A percentile compares a stretch with the other conserved stretches of the same genome.
Conservation (phyloP, 768 basidiomycete genomes). For the Podaxis sp. region DNA sequence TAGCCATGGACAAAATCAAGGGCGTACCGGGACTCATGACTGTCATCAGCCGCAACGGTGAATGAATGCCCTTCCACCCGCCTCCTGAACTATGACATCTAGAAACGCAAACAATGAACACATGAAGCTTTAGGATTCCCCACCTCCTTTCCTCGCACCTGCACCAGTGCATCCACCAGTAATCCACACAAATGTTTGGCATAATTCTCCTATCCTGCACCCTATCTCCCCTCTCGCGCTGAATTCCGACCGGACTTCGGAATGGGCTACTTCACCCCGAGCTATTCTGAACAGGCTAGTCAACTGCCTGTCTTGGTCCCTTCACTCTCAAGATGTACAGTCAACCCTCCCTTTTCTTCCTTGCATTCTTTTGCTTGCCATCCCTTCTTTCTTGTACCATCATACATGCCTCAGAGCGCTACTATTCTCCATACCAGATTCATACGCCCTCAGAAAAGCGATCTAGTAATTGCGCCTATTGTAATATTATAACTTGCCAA, state of each 20-base stretch:
- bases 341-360: neutral
- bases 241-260: neutral
- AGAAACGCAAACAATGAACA: slow-evolving; percentile 2
- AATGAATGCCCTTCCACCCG: slow-evolving; percentile 14
- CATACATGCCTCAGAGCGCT: neutral
- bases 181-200: neutral
- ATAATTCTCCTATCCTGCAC: neutral
- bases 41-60: slow-evolving; percentile 46
- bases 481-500: neutral
- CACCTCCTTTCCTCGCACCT: neutral
- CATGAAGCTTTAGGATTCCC: neutral
- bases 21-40: slow-evolving; percentile 78
- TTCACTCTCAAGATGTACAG: neutral
- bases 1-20: slow-evolving; percentile 58
- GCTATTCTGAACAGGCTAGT: neutral
- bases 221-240: neutral
- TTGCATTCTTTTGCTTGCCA: neutral
- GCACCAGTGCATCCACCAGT: neutral
- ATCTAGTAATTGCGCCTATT: neutral
- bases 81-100: slow-evolving; percentile 1
- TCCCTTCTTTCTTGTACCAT: neutral
- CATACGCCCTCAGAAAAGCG: neutral
- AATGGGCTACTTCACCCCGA: neutral
- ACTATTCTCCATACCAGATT: neutral
- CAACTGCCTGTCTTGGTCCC: neutral